These are phyloP conservation scores for Calonectria fujianensis DNA, from an alignment of 2,329 filamentous ascomycete genomes.

Conservation along the genomic window DNA sequence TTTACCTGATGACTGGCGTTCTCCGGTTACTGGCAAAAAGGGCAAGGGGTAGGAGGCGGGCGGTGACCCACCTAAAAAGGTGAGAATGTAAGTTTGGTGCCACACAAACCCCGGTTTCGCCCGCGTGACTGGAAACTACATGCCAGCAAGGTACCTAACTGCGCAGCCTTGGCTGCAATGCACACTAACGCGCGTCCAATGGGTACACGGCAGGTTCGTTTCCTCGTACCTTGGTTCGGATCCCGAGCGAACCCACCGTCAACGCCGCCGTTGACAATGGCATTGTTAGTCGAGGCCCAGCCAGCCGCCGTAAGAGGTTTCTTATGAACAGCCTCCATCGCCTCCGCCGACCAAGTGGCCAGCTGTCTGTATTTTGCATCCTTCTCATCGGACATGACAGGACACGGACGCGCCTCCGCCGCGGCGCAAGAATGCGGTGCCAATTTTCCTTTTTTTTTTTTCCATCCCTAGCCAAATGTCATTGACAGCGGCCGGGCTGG, in stretches of 20 bases:
- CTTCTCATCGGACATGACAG: not conserved
- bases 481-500: not conserved
- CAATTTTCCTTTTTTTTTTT: not conserved
- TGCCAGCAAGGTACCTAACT: conserved; percentile 10
- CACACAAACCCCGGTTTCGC: conserved; percentile 52
- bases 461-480: not conserved
- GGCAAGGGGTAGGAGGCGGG: conserved; percentile 42
- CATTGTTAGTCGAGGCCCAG: conserved; percentile 5
- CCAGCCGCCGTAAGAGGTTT: not conserved
- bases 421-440: not conserved
- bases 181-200: not conserved
- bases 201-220: not conserved
- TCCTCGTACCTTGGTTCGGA: conserved; percentile 12
- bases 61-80: conserved; percentile 43
- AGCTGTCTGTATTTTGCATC: not conserved
- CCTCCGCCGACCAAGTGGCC: not conserved
- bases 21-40: conserved; percentile 15
- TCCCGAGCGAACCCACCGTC: conserved; percentile 12
- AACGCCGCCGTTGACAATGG: conserved; percentile 19
- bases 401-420: not conserved
- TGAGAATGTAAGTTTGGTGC: conserved; percentile 42
- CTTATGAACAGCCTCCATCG: not conserved
- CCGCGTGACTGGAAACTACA: conserved; percentile 46
- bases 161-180: not conserved
- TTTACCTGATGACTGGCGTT: conserved; percentile 23